Evolutionary conservation across 176 grass and related monocot species (phyloP), one percentile per base, ranked within the genome.

Genomic region (Hordeum marinum): DNA sequence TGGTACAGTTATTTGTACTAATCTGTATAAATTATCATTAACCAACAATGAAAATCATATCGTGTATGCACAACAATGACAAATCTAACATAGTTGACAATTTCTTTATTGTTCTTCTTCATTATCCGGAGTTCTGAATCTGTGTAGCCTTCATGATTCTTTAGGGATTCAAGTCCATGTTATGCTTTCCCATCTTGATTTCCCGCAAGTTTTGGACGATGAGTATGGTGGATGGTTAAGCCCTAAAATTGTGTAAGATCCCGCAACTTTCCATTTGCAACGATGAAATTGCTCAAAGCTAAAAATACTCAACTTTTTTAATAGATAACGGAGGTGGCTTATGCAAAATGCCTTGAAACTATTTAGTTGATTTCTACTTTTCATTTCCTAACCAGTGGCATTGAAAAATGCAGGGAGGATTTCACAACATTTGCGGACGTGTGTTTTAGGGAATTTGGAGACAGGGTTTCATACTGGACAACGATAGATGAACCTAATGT

Each of bases 141-240:
- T 61, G 11, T 23, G 18, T 13, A 21, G 18, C 25, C 26, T 63
- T 23, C 58, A 32, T 0, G 4, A 24, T 74, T 63, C 26, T 82
- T 24, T 27, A 97, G 92, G 94, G 43, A 97, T 97, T 77, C 71
- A 92, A 71, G 26, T 90, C 26, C 94, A 97, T 40, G 68, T 85
- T 31, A 92, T 89, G 65, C 69, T 97, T 48, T 92, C 82, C 69
- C 94, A 94, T 45, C 71, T 92, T 0, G 94, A 97, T 83, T 32
- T 90, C 41, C 94, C 94, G 2, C 90, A 97, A 82, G 78, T 82
- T 80, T 72, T 96, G 20, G 91, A 96, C 66, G 90, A 96, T 18
- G 94, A 96, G 71, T 96, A 96, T 17, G 81, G 25, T 4, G 81
- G 81, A 83, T 83, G 69, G 81, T 24, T 83, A 63, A 83, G 68